Conservation (phyloP, 2,329 filamentous ascomycete species). For the Aspergillus fumigatiaffinis region DNA sequence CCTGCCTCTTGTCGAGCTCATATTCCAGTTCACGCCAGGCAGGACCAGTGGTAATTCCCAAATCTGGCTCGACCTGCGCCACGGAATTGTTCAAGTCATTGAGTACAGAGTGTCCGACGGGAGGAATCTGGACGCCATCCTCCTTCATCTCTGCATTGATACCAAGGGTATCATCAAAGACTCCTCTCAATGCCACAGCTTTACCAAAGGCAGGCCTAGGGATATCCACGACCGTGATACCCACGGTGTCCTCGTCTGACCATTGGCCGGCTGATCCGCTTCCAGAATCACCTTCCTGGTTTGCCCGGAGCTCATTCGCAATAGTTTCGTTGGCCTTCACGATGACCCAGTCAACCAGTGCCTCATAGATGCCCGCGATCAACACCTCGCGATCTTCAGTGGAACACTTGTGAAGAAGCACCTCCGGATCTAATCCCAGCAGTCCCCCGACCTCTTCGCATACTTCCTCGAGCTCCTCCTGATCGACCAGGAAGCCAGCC, state of each 20-base stretch:
- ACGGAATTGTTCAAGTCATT: slow-evolving; percentile 85
- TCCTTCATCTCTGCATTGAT: slow-evolving; percentile 98
- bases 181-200: slow-evolving; percentile 79
- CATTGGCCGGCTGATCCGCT: slow-evolving; percentile 63
- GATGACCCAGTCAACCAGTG: slow-evolving; percentile 92
- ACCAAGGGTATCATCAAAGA: slow-evolving; percentile 88
- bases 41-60: slow-evolving; percentile 68
- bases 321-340: slow-evolving; percentile 84
- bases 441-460: slow-evolving; percentile 88
- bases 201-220: slow-evolving; percentile 77
- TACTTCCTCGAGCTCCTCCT: slow-evolving; percentile 76
- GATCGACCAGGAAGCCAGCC: slow-evolving; percentile 76
- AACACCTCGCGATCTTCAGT: slow-evolving; percentile 80
- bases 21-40: slow-evolving; percentile 69
- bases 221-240: slow-evolving; percentile 82
- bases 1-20: slow-evolving; percentile 75
- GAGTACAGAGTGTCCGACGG: slow-evolving; percentile 75
- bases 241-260: slow-evolving; percentile 75
- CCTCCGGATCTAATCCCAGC: slow-evolving; percentile 79
- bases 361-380: slow-evolving; percentile 85
- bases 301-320: slow-evolving; percentile 65
- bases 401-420: slow-evolving; percentile 71
- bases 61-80: slow-evolving; percentile 68
- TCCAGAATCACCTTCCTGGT: slow-evolving; percentile 61
- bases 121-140: slow-evolving; percentile 74